Evolutionary conservation across 306 rosid species (phyloP), one percentile per base, ranked within the genome.

Genomic region (Arachis hypogaea): DNA sequence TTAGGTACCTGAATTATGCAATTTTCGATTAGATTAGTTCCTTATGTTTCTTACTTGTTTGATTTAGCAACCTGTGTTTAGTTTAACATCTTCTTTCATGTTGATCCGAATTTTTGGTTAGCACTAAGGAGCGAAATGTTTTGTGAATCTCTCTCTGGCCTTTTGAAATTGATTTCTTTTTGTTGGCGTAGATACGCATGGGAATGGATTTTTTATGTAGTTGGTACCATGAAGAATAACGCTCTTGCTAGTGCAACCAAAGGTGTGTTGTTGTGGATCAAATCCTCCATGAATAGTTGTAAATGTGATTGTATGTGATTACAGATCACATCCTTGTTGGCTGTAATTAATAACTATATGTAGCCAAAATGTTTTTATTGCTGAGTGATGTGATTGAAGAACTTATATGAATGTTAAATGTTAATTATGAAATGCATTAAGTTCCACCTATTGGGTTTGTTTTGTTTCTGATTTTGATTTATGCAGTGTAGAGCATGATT

Each of bases 401-500:
- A 5, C 40, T 7, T 9, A 9, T 9, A 38, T 47, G 52, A 28
- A 38, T 55, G 44, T 59, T 40, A 29, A 29, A 11, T 74, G 65
- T 56, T 57, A 55, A 56, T 55, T 18, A 49, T 66, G 68, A 76
- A 58, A 59, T 44, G 68, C 62, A 65, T 49, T 29, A 30, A 49
- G 8, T 44, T 18, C n/a, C 43, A 54, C 60, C 47, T 51, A 36
- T 45, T 10, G 10, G 11, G 18, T 14, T 46, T 43, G 33, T 7
- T 47, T 47, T 56, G 12, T 44, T 7, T 30, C 18, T 9, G 2
- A 8, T 51, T 30, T 11, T 40, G 52, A 22, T 40, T 42, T 12
- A 29, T 45, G 69, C 58, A 78, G 57, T 74, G 46, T 8, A 40
- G 80, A 49, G 83, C 60, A 73, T 73, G 36, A 29, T 45, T 65